A percentile compares a stretch with the other conserved stretches of the same genome.
These are phyloP conservation scores for Parastagonospora nodorum DNA, from an alignment of 2,329 filamentous ascomycete species.

Conservation along the genomic window DNA sequence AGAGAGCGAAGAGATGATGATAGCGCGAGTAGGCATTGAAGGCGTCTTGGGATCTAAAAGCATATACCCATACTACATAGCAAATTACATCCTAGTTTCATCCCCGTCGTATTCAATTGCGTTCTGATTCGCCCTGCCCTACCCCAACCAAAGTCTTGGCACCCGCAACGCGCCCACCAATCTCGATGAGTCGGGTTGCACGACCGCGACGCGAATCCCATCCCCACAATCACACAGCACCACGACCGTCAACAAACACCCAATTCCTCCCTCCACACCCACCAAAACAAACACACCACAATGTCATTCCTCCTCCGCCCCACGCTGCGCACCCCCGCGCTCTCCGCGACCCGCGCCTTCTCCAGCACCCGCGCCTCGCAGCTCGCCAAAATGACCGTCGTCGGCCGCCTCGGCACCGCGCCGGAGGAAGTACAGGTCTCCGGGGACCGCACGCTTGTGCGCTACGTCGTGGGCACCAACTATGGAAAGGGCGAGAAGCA, in stretches of 20 bases:
- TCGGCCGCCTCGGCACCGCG: slow-evolving; percentile 80
- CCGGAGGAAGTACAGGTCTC: slow-evolving; percentile 77
- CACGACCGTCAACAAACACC: slow-evolving; percentile 5
- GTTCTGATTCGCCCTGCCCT: not conserved
- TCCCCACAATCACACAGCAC: slow-evolving; percentile 5
- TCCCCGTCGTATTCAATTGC: not conserved
- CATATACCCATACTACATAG: slow-evolving; percentile 10
- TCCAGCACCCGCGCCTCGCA: slow-evolving; percentile 67
- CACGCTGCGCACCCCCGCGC: slow-evolving; percentile 57
- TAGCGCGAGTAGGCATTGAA: not conserved
- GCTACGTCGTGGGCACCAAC: slow-evolving; percentile 76
- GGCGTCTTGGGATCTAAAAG: slow-evolving; percentile 1
- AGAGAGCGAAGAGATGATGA: slow-evolving; percentile 46
- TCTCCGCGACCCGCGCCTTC: slow-evolving; percentile 70
- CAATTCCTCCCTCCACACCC: not conserved
- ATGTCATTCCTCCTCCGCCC: slow-evolving; percentile 31
- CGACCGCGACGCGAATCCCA: slow-evolving; percentile 21
- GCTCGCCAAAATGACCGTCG: slow-evolving; percentile 80
- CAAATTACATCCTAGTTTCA: not conserved
- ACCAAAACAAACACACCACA: slow-evolving; percentile 4
- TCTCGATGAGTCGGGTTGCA: slow-evolving; percentile 10
- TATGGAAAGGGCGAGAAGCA: slow-evolving; percentile 70
- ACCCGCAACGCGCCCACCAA: slow-evolving; percentile 5
- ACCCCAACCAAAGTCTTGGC: slow-evolving; percentile 7
- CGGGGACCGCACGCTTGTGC: slow-evolving; percentile 77